Evolutionary conservation across 2,329 filamentous ascomycete species (phyloP), one percentile per base, ranked within the genome.

Genomic region (Corynespora cassiicola): DNA sequence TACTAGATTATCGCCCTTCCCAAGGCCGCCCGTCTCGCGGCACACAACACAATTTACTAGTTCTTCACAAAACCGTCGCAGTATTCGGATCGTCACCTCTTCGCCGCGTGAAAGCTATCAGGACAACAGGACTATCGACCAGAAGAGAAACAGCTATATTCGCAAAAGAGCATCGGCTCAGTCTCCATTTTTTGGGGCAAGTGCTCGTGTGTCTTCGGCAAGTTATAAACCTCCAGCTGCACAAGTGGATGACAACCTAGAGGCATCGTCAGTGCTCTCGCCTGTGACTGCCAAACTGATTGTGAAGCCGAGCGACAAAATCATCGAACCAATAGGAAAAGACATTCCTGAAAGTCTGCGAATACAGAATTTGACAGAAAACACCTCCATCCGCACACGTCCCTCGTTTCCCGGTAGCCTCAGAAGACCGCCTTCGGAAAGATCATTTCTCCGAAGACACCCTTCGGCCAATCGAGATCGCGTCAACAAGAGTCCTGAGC

Each of bases 141-240:
- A 72, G 20, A 72, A 70, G 39, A 64, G 72, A 6, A 59, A 65
- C 33, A 72, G 68, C 10, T 74, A 68, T 47, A 69, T 74, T 27
- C 54, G 65, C 11, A 70, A 74, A 39, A 64, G 72, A 22, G 67
- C 66, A 2, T 65, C 64, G 12, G 65, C 58, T 9, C 62, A 58
- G 31, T 58, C 64, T 10, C 66, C 71, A 4, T 66, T 75, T 22
- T 74, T 75, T 40, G 61, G 65, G 5, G 65, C 65, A 10, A 54
- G 50, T 4, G 54, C 56, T n/a, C 55, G 63, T 12, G 50, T 52
- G n/a, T 63, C 62, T 3, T 65, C 61, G 3, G 56, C 58, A 2
- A 63, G 45, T 26, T 61, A 63, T 37, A 56, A 45, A 28, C 52
- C 49, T 11, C 50, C 58, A 12, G 52, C 55, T 29, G 42, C 45